Conservation (phyloP, 2,329 filamentous ascomycete genomes). For the Ceratocystis papillata region DNA sequence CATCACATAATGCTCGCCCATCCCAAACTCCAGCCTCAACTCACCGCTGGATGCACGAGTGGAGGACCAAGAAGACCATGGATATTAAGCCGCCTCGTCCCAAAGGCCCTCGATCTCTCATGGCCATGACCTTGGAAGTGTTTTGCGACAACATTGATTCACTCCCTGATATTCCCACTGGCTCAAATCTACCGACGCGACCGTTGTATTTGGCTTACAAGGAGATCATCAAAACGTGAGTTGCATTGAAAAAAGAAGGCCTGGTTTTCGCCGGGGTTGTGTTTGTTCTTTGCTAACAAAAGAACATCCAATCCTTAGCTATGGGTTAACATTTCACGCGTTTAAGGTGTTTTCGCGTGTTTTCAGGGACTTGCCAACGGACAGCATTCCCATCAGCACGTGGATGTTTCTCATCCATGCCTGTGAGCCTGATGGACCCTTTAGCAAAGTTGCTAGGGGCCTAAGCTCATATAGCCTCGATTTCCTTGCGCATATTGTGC, state of each 20-base stretch:
- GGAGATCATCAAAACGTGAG: conserved; percentile 9
- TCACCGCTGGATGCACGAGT: conserved; percentile 13
- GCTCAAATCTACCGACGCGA: not conserved
- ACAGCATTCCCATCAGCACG: conserved; percentile 5
- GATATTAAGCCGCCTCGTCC: not conserved
- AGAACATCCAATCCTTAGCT: not conserved
- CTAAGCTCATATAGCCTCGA: conserved; percentile 29
- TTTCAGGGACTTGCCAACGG: not conserved
- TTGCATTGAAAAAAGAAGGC: not conserved
- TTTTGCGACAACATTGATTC: conserved; percentile 12
- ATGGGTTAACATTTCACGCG: conserved; percentile 15
- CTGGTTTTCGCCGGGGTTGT: not conserved
- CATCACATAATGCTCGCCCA: no score
- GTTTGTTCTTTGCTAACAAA: not conserved
- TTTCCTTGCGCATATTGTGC: conserved; percentile 36
- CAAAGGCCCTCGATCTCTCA: conserved; percentile 8
- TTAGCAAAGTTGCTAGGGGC: not conserved
- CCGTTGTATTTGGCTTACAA: conserved; percentile 1
- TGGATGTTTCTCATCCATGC: conserved; percentile 19
- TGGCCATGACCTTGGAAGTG: conserved; percentile 13
- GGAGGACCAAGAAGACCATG: not conserved
- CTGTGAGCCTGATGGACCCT: conserved; percentile 16
- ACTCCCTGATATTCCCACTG: not conserved
- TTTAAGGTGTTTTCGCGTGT: conserved; percentile 15
- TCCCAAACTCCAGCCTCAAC: not conserved